Evolutionary conservation across 2,329 filamentous ascomycete species (phyloP).

Genomic region (Colletotrichum caudatum): DNA sequence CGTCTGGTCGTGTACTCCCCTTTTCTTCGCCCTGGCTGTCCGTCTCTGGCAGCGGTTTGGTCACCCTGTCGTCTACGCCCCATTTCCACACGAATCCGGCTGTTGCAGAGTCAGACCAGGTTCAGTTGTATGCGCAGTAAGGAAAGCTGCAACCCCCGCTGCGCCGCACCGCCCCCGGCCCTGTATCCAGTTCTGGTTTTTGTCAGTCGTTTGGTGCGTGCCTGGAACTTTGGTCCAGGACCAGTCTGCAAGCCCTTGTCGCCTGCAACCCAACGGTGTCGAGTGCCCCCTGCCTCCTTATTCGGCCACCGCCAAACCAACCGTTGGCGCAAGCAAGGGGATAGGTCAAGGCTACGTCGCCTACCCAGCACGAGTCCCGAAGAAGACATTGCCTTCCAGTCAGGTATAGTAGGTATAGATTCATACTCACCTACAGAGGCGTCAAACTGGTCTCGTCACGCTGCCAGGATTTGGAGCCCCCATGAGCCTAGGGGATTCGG

Average conservation of each 20-base stretch:
- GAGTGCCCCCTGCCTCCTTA: constrained; percentile 14
- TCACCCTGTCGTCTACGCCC: neutral
- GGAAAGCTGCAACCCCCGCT: constrained; percentile 20
- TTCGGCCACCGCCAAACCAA: constrained; percentile 8
- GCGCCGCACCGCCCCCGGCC: constrained; percentile 21
- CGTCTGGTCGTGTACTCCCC: neutral
- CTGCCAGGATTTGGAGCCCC: constrained; percentile 20
- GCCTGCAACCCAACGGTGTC: constrained; percentile 15
- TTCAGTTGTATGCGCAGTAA: neutral
- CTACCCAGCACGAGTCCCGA: neutral
- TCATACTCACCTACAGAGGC: neutral
- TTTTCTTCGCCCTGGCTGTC: neutral
- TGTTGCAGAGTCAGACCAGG: neutral
- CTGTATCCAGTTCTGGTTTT: constrained; percentile 2
- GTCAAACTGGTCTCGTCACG: constrained; percentile 2
- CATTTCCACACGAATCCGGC: constrained; percentile 3
- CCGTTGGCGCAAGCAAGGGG: constrained; percentile 9
- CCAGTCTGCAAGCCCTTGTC: constrained; percentile 20
- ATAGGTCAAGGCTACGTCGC: constrained; percentile 9
- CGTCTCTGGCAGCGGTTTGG: neutral
- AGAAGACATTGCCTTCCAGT: neutral
- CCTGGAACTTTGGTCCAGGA: constrained; percentile 15
- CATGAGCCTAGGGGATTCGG: constrained; percentile 10
- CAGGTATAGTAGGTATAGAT: neutral
- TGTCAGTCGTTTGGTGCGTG: neutral